Base-by-base conservation (phyloP, 179 eudicot species). In the Beta macrorhiza region DNA sequence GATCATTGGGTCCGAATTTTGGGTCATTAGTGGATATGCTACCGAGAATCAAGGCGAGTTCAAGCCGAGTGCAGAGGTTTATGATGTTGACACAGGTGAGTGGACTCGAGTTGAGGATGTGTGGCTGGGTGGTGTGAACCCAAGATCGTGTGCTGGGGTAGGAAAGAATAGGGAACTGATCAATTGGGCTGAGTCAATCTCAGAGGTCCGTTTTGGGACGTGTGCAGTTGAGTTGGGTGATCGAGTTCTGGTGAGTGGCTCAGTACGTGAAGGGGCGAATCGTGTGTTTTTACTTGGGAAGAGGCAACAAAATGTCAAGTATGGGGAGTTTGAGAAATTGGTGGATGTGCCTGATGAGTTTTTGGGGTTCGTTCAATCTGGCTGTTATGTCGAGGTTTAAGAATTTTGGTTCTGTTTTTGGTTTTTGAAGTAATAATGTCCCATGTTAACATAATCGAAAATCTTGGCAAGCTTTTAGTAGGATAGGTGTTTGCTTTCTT, bases 1-100 rank as follows among this genome's bases (percentile, higher is more conserved):
- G 0, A 64, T 91, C 5, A 74, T 85, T 37, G 94, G 93, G 86
- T 78, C 87, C 20, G 93, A 91, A 78, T 90, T 92, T 76, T 90
- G 92, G 94, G 97, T 91, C 32, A 83, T 92, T 14, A 90, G 97
- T 52, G 97, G 97, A 47, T 92, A 92, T 76, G 87, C 77, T 2
- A 91, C 94, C 2, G 92, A 88, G 10, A 71, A 62, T 20, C 97
- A 92, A 68, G 97, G 97, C 1, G 17, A 67, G 65, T 92, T 91
- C 79, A 87, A 89, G 57, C 72, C 80, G 25, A 90, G 87, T 47
- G 91, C 88, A 0, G 97, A 92, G 56, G 76, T 84, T 0, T 86
- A 82, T 15, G 84, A 87, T 15, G 14, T 84, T 1, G 56, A 42
- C 2, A 52, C 86, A 62, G 88, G 91, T 32, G 53, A 44, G 83